Evolutionary conservation across 495 filamentous ascomycete genomes (phyloP).

Genomic region (Lepraria neglecta): DNA sequence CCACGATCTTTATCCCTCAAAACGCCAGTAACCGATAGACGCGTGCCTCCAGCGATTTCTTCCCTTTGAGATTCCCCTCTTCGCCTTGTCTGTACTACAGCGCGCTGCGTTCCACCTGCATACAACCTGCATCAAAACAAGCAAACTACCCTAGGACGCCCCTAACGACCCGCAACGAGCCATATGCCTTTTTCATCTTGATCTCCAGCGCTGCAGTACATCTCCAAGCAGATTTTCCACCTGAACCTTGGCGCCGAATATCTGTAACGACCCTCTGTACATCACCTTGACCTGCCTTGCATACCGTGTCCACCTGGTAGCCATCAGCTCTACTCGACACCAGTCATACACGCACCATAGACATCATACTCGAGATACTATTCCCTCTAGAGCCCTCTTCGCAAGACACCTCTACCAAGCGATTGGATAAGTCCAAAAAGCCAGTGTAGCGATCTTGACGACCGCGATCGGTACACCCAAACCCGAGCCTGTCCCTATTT

Average conservation of each 20-base stretch:
- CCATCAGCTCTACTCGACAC: slow-evolving; percentile 3
- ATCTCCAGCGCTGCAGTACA: slow-evolving; percentile 15
- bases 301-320: slow-evolving; percentile 17
- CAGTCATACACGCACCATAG: slow-evolving; percentile 5
- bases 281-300: slow-evolving; percentile 28
- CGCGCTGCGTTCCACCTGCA: slow-evolving; percentile 29
- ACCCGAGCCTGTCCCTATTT: background rate
- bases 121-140: slow-evolving; percentile 27
- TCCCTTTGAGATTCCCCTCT: slow-evolving; percentile 33
- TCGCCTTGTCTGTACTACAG: slow-evolving; percentile 31
- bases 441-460: background rate
- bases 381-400: background rate
- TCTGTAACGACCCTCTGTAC: slow-evolving; percentile 29
- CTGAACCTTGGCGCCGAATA: slow-evolving; percentile 24
- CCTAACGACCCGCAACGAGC: slow-evolving; percentile 56
- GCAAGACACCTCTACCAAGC: background rate
- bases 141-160: slow-evolving; percentile 27
- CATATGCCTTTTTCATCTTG: slow-evolving; percentile 36
- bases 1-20: slow-evolving; percentile 22
- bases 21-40: slow-evolving; percentile 29
- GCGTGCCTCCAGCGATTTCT: slow-evolving; percentile 28
- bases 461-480: background rate
- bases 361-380: slow-evolving; percentile 2
- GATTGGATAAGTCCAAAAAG: slow-evolving; percentile 5
- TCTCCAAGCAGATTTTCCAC: slow-evolving; percentile 18